These are phyloP conservation scores for Simmondsia chinensis DNA, from an alignment of 148 eudicot species.

Conservation along the genomic window DNA sequence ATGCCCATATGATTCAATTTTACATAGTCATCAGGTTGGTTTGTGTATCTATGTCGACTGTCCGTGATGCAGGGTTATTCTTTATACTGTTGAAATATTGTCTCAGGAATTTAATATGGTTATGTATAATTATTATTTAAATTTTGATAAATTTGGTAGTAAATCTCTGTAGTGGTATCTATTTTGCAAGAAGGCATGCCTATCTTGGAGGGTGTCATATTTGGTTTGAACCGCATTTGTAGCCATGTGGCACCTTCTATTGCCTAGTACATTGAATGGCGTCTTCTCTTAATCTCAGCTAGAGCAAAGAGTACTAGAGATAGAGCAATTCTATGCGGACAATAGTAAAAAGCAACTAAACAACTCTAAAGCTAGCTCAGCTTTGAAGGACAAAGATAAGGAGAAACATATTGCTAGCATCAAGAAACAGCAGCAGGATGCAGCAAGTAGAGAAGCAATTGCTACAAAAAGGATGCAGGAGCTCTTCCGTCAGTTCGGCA, in stretches of 20 bases:
- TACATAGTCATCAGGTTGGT: background rate
- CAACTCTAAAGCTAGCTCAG: constrained; percentile 34
- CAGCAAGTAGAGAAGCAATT: constrained; percentile 39
- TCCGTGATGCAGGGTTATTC: too few species aligned
- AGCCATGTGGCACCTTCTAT: background rate
- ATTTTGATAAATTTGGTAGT: too few species aligned
- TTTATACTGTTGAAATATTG: background rate
- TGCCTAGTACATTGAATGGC: background rate
- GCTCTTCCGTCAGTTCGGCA: constrained; percentile 77
- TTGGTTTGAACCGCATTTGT: too few species aligned
- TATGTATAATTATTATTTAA: background rate
- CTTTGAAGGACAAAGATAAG: constrained; percentile 56
- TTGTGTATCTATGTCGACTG: too few species aligned
- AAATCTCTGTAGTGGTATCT: too few species aligned
- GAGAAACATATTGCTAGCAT: constrained; percentile 32
- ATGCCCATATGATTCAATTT: background rate
- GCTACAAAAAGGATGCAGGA: constrained; percentile 90
- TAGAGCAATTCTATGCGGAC: constrained; percentile 54
- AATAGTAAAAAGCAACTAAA: constrained; percentile 27
- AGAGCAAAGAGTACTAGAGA: constrained; percentile 59
- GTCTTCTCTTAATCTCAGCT: constrained; percentile 36
- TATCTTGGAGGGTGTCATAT: too few species aligned
- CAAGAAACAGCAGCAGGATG: constrained; percentile 55
- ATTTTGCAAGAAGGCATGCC: too few species aligned
- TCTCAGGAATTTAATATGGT: background rate